Base-by-base conservation (phyloP, 2,329 filamentous ascomycete species). In the Saccharata proteae region DNA sequence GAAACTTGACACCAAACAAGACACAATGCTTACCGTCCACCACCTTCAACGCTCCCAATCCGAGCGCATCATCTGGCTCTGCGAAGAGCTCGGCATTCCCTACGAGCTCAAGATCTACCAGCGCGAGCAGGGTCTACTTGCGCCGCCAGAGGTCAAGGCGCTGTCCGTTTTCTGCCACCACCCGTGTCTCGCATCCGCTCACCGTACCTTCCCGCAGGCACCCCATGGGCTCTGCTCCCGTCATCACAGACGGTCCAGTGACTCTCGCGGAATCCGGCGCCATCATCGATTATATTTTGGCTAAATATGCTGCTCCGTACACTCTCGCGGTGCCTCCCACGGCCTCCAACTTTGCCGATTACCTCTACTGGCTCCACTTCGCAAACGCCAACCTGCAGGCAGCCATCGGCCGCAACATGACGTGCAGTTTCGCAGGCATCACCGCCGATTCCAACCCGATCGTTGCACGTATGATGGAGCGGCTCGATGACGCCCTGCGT, bases 361-460 rank as follows among this genome's bases (percentile, higher is more conserved):
- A 73, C 40, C 44, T 80, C 1, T 77, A 72, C 56, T 80, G 72
- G 72, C 69, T 71, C 44, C 70, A 78, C 46, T 77, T 64, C 47
- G 55, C 59, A 6, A 57, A 62, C 16, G 55, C 48, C 4, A 57
- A 49, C 3, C 34, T 64, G 6, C 57, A 61, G 36, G 49, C 59
- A 1, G 43, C 39, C 1, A 33, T 63, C n/a, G 46, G 48, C 13
- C 38, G 50, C 1, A 42, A 44, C 16, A 50, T 53, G 23, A 42
- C 45, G 5, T 30, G 55, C 27, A 30, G 38, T 5, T 33, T 46
- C 8, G 46, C 45, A 1, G 43, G 44, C 3, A 9, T 49, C 15
- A 40, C 46, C 0, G 20, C 41, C 2, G 48, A 48, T 26, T n/a
- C 21, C 6, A 49, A 54, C 22, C 40, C 44, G 0, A 35, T 48